Evolutionary conservation across 495 filamentous ascomycete genomes (phyloP).

Genomic region (Sphaerosporella brunnea): DNA sequence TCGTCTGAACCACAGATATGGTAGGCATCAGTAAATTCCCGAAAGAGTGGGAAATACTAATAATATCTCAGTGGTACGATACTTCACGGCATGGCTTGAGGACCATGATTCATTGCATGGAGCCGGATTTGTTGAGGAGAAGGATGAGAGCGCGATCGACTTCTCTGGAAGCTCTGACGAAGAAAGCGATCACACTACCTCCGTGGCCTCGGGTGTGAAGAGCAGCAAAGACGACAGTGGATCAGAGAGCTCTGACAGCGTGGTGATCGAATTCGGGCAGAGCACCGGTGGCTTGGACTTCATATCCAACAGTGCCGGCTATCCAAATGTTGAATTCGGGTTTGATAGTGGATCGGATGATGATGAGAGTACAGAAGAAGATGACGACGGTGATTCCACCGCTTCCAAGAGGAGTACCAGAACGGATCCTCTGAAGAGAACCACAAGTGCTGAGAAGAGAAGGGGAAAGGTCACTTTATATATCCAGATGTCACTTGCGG

Average conservation of each 20-base stretch:
- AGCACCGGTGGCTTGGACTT: conserved; percentile 80
- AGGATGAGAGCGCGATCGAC: conserved; percentile 2
- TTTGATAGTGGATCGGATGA: conserved; percentile 47
- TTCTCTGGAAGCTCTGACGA: conserved; percentile 9
- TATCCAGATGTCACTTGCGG: conserved; percentile 95
- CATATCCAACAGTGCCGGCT: conserved; percentile 63
- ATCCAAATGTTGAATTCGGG: conserved; percentile 62
- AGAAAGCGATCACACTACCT: no score
- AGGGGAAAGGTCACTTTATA: conserved; percentile 43
- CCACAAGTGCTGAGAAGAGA: conserved; percentile 14
- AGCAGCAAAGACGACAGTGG: background rate
- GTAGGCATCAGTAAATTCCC: no score
- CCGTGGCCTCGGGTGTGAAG: no score
- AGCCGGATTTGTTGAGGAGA: conserved; percentile 15
- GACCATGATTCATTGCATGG: conserved; percentile 28
- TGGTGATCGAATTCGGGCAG: conserved; percentile 45
- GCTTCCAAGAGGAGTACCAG: conserved; percentile 13
- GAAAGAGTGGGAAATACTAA: no score
- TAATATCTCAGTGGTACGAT: no score
- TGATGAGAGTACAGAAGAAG: conserved; percentile 30
- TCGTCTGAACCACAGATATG: conserved; percentile 81
- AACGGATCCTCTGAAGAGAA: conserved; percentile 6
- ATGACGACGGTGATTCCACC: conserved; percentile 25
- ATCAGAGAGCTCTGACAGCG: conserved; percentile 18
- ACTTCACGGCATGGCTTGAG: conserved; percentile 89